Evolutionary conservation across 2,329 filamentous ascomycete genomes (phyloP), one percentile per base, ranked within the genome.

Genomic region (Aureobasidium lini): DNA sequence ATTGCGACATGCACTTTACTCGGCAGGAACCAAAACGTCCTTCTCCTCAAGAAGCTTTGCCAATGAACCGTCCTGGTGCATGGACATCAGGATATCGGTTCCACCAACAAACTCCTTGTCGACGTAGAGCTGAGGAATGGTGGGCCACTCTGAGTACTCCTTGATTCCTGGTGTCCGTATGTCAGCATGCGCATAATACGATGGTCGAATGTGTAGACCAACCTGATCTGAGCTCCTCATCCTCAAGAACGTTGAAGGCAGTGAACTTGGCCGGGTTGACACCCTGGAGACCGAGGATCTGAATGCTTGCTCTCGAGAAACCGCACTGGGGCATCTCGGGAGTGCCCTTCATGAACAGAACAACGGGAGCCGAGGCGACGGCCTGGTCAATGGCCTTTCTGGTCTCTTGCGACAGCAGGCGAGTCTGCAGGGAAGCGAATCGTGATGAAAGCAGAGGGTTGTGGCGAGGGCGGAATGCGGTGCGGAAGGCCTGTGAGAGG

Each of bases 301-400:
- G 92, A 72, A 99, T 95, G 72, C 84, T 90, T 58, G 93, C 93
- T 68, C 92, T 85, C 61, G 93, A 97, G 81, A 96, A 99, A 47
- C 94, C 94, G 76, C 94, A 99, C 75, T 96, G 92, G 18, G 94
- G 94, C 62, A 85, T 90, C 77, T 96, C 92, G 61, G 94, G 94
- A 1, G 94, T 97, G 61, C 94, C 94, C 80, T 99, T 99, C 94
- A 99, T 99, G 81, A 99, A 99, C 60, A 99, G 81, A 1, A 99
- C 94, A 0, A 99, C 93, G 2, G 93, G 93, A 0, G 92, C 88
- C 0, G 91, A 92, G 28, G 78, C 80, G 15, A 99, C 87, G 34
- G 93, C 93, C 73, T 91, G 90, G 74, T 96, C 90, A 68, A 99
- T 99, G 29, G 92, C 91, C 40, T 84, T 76, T 63, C 83, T 85